Conservation (phyloP, 768 basidiomycete genomes). For the Boletus reticulatus region DNA sequence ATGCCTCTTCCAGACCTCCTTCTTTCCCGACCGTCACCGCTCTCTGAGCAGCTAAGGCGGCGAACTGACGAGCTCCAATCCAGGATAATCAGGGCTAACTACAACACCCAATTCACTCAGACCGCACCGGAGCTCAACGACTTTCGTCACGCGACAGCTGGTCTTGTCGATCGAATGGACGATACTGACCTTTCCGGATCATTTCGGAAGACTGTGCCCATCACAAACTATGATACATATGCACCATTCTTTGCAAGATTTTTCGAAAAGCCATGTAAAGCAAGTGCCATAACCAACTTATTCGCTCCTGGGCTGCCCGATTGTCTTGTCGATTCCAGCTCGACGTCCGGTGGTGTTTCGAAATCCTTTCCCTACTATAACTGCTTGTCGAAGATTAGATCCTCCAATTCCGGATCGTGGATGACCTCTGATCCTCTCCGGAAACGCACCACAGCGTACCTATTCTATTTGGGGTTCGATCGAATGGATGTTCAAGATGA, state of each 20-base stretch:
- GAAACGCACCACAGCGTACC: background rate
- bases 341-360: conserved; percentile 12
- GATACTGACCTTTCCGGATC: background rate
- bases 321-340: conserved; percentile 12
- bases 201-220: conserved; percentile 8
- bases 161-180: background rate
- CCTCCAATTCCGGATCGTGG: background rate
- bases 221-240: conserved; percentile 14
- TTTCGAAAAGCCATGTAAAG: conserved; percentile 4
- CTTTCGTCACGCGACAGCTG: background rate
- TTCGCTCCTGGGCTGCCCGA: conserved; percentile 18
- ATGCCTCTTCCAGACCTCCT: conserved; percentile 1
- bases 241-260: conserved; percentile 9
- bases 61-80: background rate
- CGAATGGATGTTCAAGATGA: background rate
- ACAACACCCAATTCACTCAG: conserved; percentile 4
- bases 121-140: background rate
- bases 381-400: background rate
- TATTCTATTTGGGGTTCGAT: background rate
- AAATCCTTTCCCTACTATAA: conserved; percentile 13
- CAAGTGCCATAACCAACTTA: conserved; percentile 1
- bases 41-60: background rate
- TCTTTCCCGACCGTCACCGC: background rate
- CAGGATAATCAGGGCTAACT: background rate
- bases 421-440: background rate